Percentiles rank a stretch among this genome's conserved stretches.
These are phyloP conservation scores for Penicillium egyptiacum DNA, from an alignment of 495 filamentous ascomycete genomes.

Conservation along the genomic window DNA sequence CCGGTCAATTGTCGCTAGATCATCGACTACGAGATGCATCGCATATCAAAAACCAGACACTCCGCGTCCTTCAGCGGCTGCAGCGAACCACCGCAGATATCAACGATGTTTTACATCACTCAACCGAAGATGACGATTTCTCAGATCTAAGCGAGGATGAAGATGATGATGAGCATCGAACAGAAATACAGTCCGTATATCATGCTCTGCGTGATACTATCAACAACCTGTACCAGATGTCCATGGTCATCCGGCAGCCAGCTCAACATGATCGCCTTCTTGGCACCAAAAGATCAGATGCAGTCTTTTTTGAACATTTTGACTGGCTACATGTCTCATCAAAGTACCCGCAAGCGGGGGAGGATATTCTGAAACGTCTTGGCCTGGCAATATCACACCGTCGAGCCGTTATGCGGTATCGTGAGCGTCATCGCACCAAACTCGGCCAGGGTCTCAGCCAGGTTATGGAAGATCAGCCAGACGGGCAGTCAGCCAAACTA, in stretches of 20 bases:
- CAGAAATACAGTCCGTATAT: background rate
- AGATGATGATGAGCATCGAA: background rate
- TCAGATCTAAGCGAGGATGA: background rate
- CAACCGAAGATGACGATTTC: background rate
- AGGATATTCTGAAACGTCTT: slow-evolving; percentile 1
- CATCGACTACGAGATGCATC: slow-evolving; percentile 50
- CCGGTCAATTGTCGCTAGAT: slow-evolving; percentile 43
- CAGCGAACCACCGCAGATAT: background rate
- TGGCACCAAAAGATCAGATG: background rate
- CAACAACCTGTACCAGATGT: background rate
- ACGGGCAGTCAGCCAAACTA: no score
- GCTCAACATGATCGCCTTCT: background rate
- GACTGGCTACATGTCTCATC: slow-evolving; percentile 9
- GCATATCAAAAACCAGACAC: slow-evolving; percentile 35
- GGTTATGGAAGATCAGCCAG: no score
- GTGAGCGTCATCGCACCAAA: slow-evolving; percentile 22
- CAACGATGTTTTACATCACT: background rate
- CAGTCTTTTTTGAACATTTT: background rate
- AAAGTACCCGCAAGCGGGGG: slow-evolving; percentile 13
- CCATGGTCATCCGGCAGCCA: background rate
- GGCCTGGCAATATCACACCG: slow-evolving; percentile 9
- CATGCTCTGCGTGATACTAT: background rate
- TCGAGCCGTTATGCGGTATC: slow-evolving; percentile 20
- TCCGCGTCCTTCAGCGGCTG: slow-evolving; percentile 3
- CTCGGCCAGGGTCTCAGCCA: slow-evolving; percentile 10